Conservation (phyloP, 2,329 filamentous ascomycete species). For the Sclerotinia spermophila region DNA sequence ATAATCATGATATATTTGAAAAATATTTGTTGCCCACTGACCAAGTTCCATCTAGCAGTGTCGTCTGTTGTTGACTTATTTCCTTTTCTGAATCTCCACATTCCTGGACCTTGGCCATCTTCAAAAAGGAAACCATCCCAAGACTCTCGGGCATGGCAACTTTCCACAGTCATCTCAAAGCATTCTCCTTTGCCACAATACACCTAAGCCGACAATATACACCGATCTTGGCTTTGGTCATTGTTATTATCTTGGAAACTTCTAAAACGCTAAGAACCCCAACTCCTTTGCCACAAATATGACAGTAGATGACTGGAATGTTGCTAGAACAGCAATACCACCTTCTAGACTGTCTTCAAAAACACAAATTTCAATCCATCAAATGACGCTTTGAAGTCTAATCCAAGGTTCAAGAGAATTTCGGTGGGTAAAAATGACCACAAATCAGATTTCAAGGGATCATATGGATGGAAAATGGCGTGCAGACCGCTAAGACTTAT, state of each 20-base stretch:
- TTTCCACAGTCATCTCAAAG: background rate
- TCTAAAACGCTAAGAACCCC: background rate
- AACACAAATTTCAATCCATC: background rate
- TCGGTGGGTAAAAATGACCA: background rate
- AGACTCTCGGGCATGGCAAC: slow-evolving; percentile 5
- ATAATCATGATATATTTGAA: background rate
- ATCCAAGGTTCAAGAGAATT: background rate
- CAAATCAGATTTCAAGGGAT: background rate
- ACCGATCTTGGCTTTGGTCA: background rate
- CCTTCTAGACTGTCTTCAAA: background rate
- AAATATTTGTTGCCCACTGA: background rate
- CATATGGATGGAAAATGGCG: background rate
- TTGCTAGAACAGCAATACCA: background rate
- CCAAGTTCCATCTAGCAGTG: background rate
- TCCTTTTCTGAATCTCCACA: background rate
- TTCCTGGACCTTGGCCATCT: background rate
- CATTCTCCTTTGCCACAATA: background rate
- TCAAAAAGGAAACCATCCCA: background rate
- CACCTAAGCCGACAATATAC: background rate
- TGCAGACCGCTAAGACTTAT: background rate
- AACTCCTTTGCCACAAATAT: background rate
- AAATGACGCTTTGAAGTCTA: background rate
- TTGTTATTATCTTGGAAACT: background rate
- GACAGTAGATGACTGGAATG: background rate
- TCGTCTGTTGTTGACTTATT: background rate